Percentiles rank a stretch among this genome's conserved stretches.
phyloP scores from a whole-genome alignment of 495 filamentous ascomycete species.

The Trichoderma reesei region DNA sequence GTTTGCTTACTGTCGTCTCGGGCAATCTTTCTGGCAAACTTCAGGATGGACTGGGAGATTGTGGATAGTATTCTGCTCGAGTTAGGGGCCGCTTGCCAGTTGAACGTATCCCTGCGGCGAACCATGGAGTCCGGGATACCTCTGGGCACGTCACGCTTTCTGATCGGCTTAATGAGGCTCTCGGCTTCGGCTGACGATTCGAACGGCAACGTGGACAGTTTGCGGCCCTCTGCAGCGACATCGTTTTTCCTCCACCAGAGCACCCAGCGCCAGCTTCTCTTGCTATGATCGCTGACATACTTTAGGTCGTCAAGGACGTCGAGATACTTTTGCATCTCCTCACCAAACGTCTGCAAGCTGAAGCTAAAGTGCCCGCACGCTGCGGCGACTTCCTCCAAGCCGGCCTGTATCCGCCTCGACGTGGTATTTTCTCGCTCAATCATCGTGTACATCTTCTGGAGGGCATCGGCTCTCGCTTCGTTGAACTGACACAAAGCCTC shows the following conservation, averaged over 20 bases:
- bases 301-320: constrained; percentile 81
- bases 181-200: constrained; percentile 31
- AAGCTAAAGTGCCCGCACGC: constrained; percentile 94
- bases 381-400: constrained; percentile 91
- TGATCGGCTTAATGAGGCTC: constrained; percentile 23
- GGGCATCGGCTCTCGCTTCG: constrained; percentile 58
- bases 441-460: constrained; percentile 66
- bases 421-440: constrained; percentile 57
- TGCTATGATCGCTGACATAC: constrained; percentile 47
- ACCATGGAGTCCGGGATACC: constrained; percentile 39
- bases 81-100: constrained; percentile 30
- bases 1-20: constrained; percentile 32
- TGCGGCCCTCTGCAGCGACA: constrained; percentile 16
- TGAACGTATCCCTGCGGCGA: constrained; percentile 31
- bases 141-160: constrained; percentile 37
- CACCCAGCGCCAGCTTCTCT: constrained; percentile 77
- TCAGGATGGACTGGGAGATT: constrained; percentile 29
- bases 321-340: constrained; percentile 74
- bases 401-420: constrained; percentile 65
- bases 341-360: constrained; percentile 77
- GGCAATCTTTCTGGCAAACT: constrained; percentile 30
- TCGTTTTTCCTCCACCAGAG: constrained; percentile 56
- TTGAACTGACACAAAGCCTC: constrained; percentile 73
- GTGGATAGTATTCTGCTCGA: constrained; percentile 25
- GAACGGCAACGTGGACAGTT: constrained; percentile 38